Evolutionary conservation across 257 asterid species (phyloP).

Genomic region (Fraxinus americana): DNA sequence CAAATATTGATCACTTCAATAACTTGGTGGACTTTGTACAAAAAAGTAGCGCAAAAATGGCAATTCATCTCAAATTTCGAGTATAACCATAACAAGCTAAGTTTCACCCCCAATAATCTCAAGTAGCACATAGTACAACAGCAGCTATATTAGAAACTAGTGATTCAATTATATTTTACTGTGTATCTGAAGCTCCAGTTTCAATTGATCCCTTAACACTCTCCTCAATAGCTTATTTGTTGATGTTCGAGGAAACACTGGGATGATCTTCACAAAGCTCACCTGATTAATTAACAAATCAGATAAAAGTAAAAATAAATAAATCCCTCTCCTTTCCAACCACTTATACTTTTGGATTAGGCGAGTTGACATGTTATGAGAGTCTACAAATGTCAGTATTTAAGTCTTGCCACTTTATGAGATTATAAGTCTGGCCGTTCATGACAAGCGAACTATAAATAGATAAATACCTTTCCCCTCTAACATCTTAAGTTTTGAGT

Average conservation of each 20-base stretch:
- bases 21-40: too few relatives aligned
- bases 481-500: neutral
- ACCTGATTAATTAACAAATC: slow-evolving; percentile 44
- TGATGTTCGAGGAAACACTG: slow-evolving; percentile 81
- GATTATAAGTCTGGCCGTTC: neutral
- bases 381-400: neutral
- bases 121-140: too few relatives aligned
- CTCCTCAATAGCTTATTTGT: slow-evolving; percentile 80
- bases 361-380: neutral
- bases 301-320: neutral
- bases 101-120: too few relatives aligned
- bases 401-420: neutral
- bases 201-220: slow-evolving; percentile 72
- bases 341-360: too few relatives aligned
- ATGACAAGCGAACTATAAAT: neutral
- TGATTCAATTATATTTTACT: slow-evolving; percentile 46
- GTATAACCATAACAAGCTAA: too few relatives aligned
- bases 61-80: too few relatives aligned
- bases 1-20: too few relatives aligned
- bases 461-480: too few relatives aligned
- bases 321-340: neutral
- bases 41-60: too few relatives aligned
- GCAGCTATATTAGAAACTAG: neutral
- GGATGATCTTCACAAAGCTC: slow-evolving; percentile 60
- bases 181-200: slow-evolving; percentile 50